These are phyloP conservation scores for Diaporthe amygdali DNA, from an alignment of 2,329 filamentous ascomycete genomes.

Conservation along the genomic window DNA sequence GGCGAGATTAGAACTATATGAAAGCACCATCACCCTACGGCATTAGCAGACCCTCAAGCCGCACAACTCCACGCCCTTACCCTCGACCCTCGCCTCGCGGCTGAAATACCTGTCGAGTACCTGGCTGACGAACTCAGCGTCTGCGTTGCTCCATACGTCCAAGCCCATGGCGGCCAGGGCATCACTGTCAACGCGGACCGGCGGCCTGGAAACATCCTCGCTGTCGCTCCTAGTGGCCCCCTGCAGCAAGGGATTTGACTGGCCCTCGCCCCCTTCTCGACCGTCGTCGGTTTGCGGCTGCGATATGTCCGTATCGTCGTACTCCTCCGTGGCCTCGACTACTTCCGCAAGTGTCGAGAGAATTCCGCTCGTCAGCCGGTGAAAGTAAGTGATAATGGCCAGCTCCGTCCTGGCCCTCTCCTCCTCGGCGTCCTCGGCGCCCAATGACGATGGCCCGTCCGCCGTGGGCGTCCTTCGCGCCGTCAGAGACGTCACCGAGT, in stretches of 20 bases:
- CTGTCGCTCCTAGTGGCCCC: slow-evolving; percentile 27
- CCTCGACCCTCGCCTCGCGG: slow-evolving; percentile 66
- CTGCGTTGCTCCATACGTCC: slow-evolving; percentile 76
- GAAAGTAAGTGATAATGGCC: slow-evolving; percentile 80
- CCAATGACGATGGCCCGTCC: slow-evolving; percentile 24
- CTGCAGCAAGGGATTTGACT: slow-evolving; percentile 26
- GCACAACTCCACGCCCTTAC: slow-evolving; percentile 75
- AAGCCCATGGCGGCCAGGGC: slow-evolving; percentile 76
- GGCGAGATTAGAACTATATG: background rate
- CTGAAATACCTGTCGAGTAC: slow-evolving; percentile 70
- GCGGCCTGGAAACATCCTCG: slow-evolving; percentile 42
- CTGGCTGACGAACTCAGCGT: slow-evolving; percentile 71
- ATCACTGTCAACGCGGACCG: slow-evolving; percentile 64
- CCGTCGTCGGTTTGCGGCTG: slow-evolving; percentile 35
- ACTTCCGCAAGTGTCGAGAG: slow-evolving; percentile 67
- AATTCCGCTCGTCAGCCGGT: slow-evolving; percentile 72
- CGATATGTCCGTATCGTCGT: slow-evolving; percentile 38
- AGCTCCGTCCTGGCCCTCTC: slow-evolving; percentile 64
- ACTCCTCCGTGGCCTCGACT: slow-evolving; percentile 56
- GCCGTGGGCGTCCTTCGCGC: slow-evolving; percentile 35
- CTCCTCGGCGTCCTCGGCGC: slow-evolving; percentile 41
- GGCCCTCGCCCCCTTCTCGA: slow-evolving; percentile 32
- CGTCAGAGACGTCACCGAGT: slow-evolving; percentile 52
- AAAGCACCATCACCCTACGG: background rate
- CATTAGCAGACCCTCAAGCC: slow-evolving; percentile 71